These are phyloP conservation scores for Neurospora sp. DNA, from an alignment of 495 filamentous ascomycete species.

Conservation along the genomic window DNA sequence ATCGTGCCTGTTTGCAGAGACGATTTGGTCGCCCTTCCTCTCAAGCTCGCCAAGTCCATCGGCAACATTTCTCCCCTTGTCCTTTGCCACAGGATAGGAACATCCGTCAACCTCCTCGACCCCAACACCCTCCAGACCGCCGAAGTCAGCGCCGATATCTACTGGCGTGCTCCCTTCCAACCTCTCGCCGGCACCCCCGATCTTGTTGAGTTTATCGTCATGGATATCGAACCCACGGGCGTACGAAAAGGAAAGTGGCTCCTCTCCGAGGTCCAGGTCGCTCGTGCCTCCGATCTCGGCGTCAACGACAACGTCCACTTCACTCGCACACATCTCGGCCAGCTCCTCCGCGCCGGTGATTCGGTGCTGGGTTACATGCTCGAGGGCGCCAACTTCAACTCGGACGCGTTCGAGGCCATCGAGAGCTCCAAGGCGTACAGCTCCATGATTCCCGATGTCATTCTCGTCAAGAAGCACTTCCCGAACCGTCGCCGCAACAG, in stretches of 20 bases:
- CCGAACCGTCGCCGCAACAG: conserved; percentile 73
- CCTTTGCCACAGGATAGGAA: conserved; percentile 84
- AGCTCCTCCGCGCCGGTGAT: conserved; percentile 80
- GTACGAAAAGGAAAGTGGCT: conserved; percentile 68
- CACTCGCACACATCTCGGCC: conserved; percentile 80
- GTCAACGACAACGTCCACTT: conserved; percentile 78
- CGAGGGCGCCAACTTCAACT: conserved; percentile 85
- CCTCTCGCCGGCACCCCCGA: conserved; percentile 76
- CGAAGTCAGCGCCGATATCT: conserved; percentile 68
- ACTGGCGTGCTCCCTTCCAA: conserved; percentile 81
- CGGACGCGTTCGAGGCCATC: conserved; percentile 66
- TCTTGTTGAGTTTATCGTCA: conserved; percentile 82
- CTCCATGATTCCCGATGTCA: conserved; percentile 76
- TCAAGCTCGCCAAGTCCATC: conserved; percentile 71
- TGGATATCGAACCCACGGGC: conserved; percentile 84
- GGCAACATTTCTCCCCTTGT: conserved; percentile 64
- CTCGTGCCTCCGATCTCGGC: conserved; percentile 81
- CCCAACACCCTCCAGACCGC: conserved; percentile 83
- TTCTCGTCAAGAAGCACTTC: conserved; percentile 95
- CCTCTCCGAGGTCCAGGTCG: conserved; percentile 78
- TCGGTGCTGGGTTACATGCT: conserved; percentile 86
- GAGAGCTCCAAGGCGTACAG: conserved; percentile 59
- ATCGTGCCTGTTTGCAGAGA: conserved; percentile 93
- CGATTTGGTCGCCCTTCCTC: conserved; percentile 83
- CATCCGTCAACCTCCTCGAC: conserved; percentile 79